Percentiles rank a stretch among this genome's conserved stretches.
These are phyloP conservation scores for Tulasnella calospora DNA, from an alignment of 768 basidiomycete species.

Conservation along the genomic window DNA sequence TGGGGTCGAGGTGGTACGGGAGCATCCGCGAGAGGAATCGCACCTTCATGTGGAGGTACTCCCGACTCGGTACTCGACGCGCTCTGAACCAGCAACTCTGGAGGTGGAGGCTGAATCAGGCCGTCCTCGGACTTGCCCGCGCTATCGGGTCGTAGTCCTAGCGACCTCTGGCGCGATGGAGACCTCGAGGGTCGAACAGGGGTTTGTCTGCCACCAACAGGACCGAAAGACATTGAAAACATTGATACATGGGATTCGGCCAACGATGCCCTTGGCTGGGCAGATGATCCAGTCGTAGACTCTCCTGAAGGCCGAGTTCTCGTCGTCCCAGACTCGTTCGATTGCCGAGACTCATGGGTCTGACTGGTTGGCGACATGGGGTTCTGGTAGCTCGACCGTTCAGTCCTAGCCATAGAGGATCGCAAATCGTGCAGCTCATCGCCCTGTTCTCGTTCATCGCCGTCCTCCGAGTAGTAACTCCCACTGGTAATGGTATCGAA, in stretches of 20 bases:
- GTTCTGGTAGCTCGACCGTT: constrained; percentile 13
- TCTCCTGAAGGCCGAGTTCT: constrained; percentile 10
- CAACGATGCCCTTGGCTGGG: neutral
- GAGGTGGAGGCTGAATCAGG: neutral
- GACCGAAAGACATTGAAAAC: constrained; percentile 10
- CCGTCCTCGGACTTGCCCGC: constrained; percentile 3
- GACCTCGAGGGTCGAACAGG: neutral
- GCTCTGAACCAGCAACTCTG: neutral
- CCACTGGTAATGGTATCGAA: constrained; percentile 25
- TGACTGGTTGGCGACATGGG: constrained; percentile 30
- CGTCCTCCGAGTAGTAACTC: constrained; percentile 32
- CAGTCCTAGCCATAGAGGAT: neutral
- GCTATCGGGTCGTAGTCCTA: neutral
- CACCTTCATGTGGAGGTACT: neutral
- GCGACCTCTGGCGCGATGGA: neutral
- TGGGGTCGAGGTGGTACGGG: neutral
- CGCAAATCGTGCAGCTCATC: constrained; percentile 1
- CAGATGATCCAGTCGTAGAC: constrained; percentile 3
- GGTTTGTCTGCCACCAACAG: neutral
- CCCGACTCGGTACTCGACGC: neutral
- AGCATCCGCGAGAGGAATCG: neutral
- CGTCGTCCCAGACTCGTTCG: neutral
- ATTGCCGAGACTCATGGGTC: constrained; percentile 36
- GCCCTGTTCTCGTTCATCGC: constrained; percentile 29
- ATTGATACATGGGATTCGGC: constrained; percentile 17